Base-by-base conservation (phyloP, 1,284 basidiomycete genomes). In the Porogramme epimiltina region DNA sequence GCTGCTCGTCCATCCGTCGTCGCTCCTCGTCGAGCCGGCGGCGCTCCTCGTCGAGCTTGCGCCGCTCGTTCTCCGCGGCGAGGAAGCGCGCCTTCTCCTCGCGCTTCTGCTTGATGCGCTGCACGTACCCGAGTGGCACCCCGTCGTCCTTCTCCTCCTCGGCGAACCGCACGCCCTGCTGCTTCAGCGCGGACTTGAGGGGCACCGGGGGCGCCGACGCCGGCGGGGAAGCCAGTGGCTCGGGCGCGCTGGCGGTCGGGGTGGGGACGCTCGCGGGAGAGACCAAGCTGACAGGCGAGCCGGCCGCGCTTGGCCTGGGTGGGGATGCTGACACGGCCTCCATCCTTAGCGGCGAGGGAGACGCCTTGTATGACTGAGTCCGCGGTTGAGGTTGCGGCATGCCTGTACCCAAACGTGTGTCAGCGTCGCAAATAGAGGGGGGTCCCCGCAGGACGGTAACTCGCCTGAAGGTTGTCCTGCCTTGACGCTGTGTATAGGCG, bases 31-130 rank as follows among this genome's bases (percentile, higher is more conserved):
- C 81, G 51, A 71, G 73, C 54, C 67, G 70, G 26, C 62, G 63
- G 49, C 77, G 67, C 58, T 80, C 80, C 51, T 79, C 76, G 52
- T 83, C 80, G 50, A 79, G 70, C 42, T 71, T 70, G 18, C 85
- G 77, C 42, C 74, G 75, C 51, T 80, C 75, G 51, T 77, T 77
- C 63, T 89, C 80, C 62, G 78, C 77, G 46, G 75, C 78, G 58
- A 90, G 71, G 61, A 90, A 89, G 28, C 70, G 77, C 41, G 80
- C 82, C 70, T 88, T 89, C 68, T 87, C 81, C 66, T 87, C 85
- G 44, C 82, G 81, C 60, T 81, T 81, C 72, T 85, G 84, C 71
- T 81, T 84, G 63, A 79, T 77, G 44, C 86, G 82, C 62, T 87
- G 70, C 33, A 85, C 77, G 63, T 89, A 82, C 20, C 79, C 81